phyloP scores from a whole-genome alignment of 73 alveolate genomes.

The Stentor roeselii region DNA sequence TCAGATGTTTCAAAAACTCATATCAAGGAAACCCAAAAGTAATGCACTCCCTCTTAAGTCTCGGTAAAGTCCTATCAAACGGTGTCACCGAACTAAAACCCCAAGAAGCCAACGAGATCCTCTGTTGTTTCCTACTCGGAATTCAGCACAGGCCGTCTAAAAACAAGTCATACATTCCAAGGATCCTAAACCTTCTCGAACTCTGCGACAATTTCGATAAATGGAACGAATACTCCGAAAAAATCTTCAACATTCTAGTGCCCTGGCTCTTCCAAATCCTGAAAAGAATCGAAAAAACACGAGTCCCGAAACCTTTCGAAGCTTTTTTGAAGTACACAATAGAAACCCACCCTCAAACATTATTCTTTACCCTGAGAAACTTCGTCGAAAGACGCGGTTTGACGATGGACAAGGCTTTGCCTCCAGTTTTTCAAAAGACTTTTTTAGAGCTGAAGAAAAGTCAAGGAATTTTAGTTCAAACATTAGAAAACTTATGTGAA shows the following conservation, averaged over 20 bases:
- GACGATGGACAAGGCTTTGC: not conserved
- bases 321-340: not conserved
- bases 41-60: not conserved
- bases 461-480: not conserved
- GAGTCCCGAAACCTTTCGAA: not conserved
- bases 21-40: not conserved
- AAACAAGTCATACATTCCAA: not conserved
- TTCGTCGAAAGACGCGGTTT: not conserved
- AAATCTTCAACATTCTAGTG: not conserved
- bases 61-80: not conserved
- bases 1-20: not conserved
- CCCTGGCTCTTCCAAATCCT: not conserved
- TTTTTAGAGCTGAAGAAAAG: not conserved
- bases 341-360: not conserved
- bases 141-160: not conserved
- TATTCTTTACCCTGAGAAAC: not conserved
- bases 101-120: not conserved
- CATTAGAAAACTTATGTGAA: constrained; percentile 11
- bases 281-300: not conserved
- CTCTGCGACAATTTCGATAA: not conserved
- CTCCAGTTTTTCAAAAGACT: not conserved
- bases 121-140: not conserved
- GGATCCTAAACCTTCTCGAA: not conserved
- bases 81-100: not conserved
- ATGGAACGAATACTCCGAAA: constrained; percentile 5